Evolutionary conservation across 1,284 basidiomycete species (phyloP), one percentile per base, ranked within the genome.

Genomic region (Megacollybia platyphylla): DNA sequence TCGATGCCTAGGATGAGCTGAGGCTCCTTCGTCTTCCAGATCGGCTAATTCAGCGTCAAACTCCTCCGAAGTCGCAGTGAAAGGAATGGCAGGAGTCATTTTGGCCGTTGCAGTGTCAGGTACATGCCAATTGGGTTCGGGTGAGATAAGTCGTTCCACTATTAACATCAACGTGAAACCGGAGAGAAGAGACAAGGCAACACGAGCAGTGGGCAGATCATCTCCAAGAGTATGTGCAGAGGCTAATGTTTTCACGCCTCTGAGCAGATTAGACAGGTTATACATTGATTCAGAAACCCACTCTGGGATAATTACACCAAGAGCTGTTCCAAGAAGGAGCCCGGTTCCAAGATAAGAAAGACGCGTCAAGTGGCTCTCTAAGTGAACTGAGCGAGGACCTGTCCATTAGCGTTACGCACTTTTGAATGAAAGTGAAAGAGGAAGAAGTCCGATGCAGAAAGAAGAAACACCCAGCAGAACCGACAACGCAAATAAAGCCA

Each of bases 271-370:
- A 10, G 20, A 18, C 10, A 18, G 4, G 3, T 37, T 5, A 17
- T 8, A 20, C 11, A 10, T 10, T 18, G 2, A 37, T 10, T 20
- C n/a, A 4, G 5, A 20, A 9, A 8, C 20, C 17, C 58, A 88
- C 87, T 96, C 91, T 15, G 91, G 91, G 44, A 96, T 84, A 54
- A 96, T 88, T 26, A 96, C 79, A 7, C 88, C 87, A 50, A 96
- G 62, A 0, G 89, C 89, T 5, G 90, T 85, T 10, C 91, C 91
- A 18, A 94, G 71, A 18, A 96, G 70, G 13, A 96, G 62, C n/a
- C 91, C 91, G 26, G 83, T 84, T 17, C 87, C 83, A 18, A 89
- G 58, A 15, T 68, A 70, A 7, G 73, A 73, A 34, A 84, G 57
- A 26, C 65, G 60, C 24, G 68, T 68, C 40, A 79, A 55, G 24